A percentile compares a stretch with the other conserved stretches of the same genome.
These are phyloP conservation scores for Phytopythium montanum DNA, from an alignment of 352 stramenopile species.

Conservation along the genomic window DNA sequence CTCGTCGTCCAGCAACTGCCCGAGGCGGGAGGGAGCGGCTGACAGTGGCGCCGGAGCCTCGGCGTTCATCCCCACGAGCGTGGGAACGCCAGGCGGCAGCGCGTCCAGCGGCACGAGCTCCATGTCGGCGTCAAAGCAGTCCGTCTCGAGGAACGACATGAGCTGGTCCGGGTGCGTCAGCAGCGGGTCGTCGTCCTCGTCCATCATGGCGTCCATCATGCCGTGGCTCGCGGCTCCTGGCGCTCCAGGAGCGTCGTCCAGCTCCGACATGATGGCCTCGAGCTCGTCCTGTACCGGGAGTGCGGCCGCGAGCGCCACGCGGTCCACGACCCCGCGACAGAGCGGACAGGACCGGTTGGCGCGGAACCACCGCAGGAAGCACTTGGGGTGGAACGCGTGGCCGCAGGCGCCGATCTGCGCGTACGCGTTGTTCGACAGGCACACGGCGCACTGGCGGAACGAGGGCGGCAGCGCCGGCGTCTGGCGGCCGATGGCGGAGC, in stretches of 20 bases:
- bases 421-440: slow-evolving; percentile 64
- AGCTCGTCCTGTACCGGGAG: slow-evolving; percentile 57
- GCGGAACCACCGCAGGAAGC: slow-evolving; percentile 79
- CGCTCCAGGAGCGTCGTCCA: slow-evolving; percentile 39
- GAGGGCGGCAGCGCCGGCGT: slow-evolving; percentile 40
- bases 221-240: neutral
- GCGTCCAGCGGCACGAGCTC: slow-evolving; percentile 63
- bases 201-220: slow-evolving; percentile 18
- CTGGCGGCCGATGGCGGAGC: slow-evolving; percentile 48
- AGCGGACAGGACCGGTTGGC: slow-evolving; percentile 70
- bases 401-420: slow-evolving; percentile 64
- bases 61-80: slow-evolving; percentile 1
- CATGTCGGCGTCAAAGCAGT: slow-evolving; percentile 60
- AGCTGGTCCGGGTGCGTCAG: slow-evolving; percentile 39
- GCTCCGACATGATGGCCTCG: slow-evolving; percentile 74
- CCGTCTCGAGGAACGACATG: slow-evolving; percentile 48
- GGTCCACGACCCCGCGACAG: slow-evolving; percentile 59
- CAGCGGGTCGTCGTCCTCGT: slow-evolving; percentile 28
- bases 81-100: slow-evolving; percentile 11
- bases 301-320: slow-evolving; percentile 46
- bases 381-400: slow-evolving; percentile 78
- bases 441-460: slow-evolving; percentile 70
- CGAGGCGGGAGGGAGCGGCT: no score
- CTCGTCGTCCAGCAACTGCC: slow-evolving; percentile 22
- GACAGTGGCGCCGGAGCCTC: neutral